Conservation (phyloP, 768 basidiomycete species). For the Glaciozyma martinii region DNA sequence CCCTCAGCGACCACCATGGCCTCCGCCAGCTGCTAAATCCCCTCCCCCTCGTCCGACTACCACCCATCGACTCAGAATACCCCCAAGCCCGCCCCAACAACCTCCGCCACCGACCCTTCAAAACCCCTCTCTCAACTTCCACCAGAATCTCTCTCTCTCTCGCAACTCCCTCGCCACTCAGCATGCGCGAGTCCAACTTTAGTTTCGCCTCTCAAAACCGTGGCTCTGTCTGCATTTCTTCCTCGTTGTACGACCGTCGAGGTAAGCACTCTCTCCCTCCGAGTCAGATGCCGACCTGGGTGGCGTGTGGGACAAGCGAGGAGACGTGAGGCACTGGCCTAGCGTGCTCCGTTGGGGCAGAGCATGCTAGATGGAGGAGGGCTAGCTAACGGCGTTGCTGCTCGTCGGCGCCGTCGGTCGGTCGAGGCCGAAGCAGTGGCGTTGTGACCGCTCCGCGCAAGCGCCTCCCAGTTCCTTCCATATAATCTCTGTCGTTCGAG, state of each 20-base stretch:
- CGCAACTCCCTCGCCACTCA: background rate
- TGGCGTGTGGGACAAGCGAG: background rate
- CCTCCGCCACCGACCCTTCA: background rate
- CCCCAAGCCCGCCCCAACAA: background rate
- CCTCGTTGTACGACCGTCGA: slow-evolving; percentile 87
- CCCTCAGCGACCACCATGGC: background rate
- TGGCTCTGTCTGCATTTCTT: slow-evolving; percentile 87
- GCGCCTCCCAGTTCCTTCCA: background rate
- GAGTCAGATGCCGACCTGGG: background rate
- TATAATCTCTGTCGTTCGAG: background rate
- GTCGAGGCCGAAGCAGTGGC: background rate
- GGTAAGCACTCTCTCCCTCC: slow-evolving; percentile 47
- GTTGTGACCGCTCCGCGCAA: background rate
- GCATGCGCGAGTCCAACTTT: slow-evolving; percentile 94
- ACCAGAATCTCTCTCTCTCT: background rate
- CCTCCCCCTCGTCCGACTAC: background rate
- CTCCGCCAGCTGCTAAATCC: background rate
- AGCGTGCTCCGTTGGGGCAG: background rate
- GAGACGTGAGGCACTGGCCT: background rate
- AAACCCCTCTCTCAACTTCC: background rate
- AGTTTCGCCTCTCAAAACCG: slow-evolving; percentile 89
- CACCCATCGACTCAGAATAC: background rate
- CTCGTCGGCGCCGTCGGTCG: background rate
- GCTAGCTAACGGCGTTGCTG: background rate
- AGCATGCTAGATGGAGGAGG: background rate